phyloP scores from a whole-genome alignment of 2,329 filamentous ascomycete genomes.

The Paecilomyces dactylethromorphus region DNA sequence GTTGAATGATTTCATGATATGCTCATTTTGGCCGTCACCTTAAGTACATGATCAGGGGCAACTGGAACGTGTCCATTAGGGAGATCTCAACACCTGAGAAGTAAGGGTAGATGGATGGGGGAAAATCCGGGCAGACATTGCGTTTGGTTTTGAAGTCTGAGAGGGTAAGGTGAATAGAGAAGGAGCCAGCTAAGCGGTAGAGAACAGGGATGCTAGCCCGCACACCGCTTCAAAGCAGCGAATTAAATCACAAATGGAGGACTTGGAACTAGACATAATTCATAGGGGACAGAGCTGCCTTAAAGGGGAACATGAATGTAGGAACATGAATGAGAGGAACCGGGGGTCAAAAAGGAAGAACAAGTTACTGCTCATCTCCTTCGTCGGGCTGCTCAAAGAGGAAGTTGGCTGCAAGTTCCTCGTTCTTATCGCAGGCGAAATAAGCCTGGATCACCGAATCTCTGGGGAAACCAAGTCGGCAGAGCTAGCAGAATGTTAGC shows the following conservation, averaged over 20 bases:
- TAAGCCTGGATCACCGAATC: conserved; percentile 96
- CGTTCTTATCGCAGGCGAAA: conserved; percentile 99
- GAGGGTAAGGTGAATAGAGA: neutral
- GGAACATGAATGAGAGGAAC: neutral
- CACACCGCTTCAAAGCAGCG: neutral
- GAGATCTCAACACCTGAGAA: neutral
- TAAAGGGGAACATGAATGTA: neutral
- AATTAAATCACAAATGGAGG: neutral
- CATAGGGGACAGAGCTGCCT: neutral
- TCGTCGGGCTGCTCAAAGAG: conserved; percentile 96
- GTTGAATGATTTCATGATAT: conserved; percentile 8
- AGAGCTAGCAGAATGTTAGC: conserved; percentile 54
- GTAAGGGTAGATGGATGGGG: neutral
- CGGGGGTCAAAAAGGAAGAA: conserved; percentile 4
- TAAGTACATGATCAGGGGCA: conserved; percentile 22
- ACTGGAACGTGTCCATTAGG: conserved; percentile 2
- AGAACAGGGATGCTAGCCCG: neutral
- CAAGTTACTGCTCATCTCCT: conserved; percentile 40
- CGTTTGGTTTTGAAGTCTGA: neutral
- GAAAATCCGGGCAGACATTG: neutral
- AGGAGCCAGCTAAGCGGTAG: neutral
- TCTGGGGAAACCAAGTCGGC: conserved; percentile 84
- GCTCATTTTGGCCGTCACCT: conserved; percentile 22
- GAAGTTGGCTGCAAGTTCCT: conserved; percentile 96
- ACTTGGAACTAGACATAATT: neutral